Base-by-base conservation (phyloP, 140 eudicot genomes). In the Stevia rebaudiana region DNA sequence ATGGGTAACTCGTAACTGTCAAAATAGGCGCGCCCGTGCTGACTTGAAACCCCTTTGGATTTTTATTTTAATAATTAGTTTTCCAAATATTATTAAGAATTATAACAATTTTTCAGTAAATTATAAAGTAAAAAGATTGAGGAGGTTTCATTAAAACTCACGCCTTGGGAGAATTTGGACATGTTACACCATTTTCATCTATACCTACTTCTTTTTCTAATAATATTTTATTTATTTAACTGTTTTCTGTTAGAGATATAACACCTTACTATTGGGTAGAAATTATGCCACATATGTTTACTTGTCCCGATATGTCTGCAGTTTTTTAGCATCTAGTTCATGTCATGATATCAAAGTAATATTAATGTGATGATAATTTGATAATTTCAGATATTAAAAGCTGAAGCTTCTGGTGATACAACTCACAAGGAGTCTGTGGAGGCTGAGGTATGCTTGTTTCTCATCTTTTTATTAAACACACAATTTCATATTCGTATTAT, bases 401-500 rank as follows among this genome's bases (percentile, higher is more conserved):
- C 67, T 59, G 95, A 81, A 71, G 69, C 61, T 75, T 81, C 69
- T 49, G 47, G 56, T 61, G 78, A 77, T 63, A 70, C 63, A 43
- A 61, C 66, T 72, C 61, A 65, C 17, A 78, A 15, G 63, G 83
- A 81, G 63, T 74, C 81, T 63, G 76, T 53, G 72, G 80, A 54
- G 65, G 59, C 55, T 70, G 90, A 90, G 94, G 97, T 83, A 68
- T 40, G 73, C 39, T 74, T 53, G 49, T 16, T 35, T 51, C n/a
- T 36, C 44, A 11, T 62, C 6, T 52, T 17, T 17, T 50, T 40
- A 63, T 52, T 41, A 5, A 53, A 37, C 11, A 7, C 46, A 37
- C 28, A 51, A 42, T 68, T 68, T 42, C 42, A n/a, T 44, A 41
- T 68, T 55, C 41, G 16, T 41, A 2, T 56, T 36, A 8, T 12